Percentiles rank a stretch among this genome's conserved stretches.
Conservation (phyloP, 1,284 basidiomycete genomes). For the Melampsora larici-populina region DNA sequence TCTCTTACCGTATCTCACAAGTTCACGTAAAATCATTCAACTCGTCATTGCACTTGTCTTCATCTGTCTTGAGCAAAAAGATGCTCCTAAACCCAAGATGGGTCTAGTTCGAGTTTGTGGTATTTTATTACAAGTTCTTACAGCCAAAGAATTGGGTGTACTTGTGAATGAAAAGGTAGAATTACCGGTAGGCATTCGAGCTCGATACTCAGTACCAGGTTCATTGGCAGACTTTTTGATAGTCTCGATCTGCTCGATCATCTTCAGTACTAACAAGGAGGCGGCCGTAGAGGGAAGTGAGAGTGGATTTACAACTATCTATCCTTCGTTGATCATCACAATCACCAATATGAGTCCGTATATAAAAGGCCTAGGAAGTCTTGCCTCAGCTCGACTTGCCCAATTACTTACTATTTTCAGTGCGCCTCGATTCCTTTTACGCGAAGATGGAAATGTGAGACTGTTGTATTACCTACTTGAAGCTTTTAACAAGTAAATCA, state of each 20-base stretch:
- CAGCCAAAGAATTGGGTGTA: slow-evolving; percentile 24
- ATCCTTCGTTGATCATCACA: slow-evolving; percentile 15
- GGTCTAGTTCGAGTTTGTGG: slow-evolving; percentile 33
- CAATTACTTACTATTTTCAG: slow-evolving; percentile 31
- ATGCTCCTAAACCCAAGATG: slow-evolving; percentile 22
- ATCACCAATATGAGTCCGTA: slow-evolving; percentile 38
- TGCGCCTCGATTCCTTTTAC: slow-evolving; percentile 19
- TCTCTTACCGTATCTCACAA: slow-evolving; percentile 16
- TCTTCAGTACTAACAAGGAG: slow-evolving; percentile 22
- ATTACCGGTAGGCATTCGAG: slow-evolving; percentile 35
- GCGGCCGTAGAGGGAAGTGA: background rate
- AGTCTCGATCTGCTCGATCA: slow-evolving; percentile 42
- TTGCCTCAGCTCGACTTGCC: slow-evolving; percentile 6
- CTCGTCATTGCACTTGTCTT: slow-evolving; percentile 33
- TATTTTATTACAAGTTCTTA: slow-evolving; percentile 30
- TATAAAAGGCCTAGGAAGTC: slow-evolving; percentile 24
- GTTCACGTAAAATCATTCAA: background rate
- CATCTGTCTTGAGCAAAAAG: slow-evolving; percentile 42
- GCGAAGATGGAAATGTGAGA: slow-evolving; percentile 28
- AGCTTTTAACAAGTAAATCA: slow-evolving; percentile 38
- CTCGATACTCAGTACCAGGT: slow-evolving; percentile 37
- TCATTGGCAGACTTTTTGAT: slow-evolving; percentile 37
- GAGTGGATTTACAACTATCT: slow-evolving; percentile 1
- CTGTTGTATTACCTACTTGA: slow-evolving; percentile 38
- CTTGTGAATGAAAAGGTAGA: slow-evolving; percentile 32